phyloP scores from a whole-genome alignment of 2,329 filamentous ascomycete genomes.

The Talaromyces islandicus region DNA sequence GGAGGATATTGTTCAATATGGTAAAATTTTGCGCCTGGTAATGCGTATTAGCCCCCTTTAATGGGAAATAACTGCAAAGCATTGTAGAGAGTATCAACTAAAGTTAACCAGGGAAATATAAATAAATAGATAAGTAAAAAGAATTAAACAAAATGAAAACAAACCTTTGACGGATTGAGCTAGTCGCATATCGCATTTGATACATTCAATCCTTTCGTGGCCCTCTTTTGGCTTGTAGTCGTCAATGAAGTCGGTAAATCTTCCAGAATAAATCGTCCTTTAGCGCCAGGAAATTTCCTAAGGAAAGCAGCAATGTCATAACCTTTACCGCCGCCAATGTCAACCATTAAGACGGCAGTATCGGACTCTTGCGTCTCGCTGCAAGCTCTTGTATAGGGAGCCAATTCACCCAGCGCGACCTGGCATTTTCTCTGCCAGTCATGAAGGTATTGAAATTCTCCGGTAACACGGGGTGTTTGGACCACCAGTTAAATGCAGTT shows the following conservation, averaged over 20 bases:
- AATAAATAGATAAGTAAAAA: too few relatives aligned
- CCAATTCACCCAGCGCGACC: constrained; percentile 15
- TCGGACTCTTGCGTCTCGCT: constrained; percentile 4
- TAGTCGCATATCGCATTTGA: constrained; percentile 4
- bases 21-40: constrained; percentile 12
- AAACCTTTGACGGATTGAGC: constrained; percentile 8
- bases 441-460: constrained; percentile 19
- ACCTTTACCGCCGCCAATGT: constrained; percentile 25
- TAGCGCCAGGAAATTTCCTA: constrained; percentile 28
- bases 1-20: constrained; percentile 19
- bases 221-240: constrained; percentile 12
- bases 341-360: constrained; percentile 15
- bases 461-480: constrained; percentile 7
- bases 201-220: constrained; percentile 20
- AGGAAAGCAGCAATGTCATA: constrained; percentile 21
- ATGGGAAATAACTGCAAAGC: background rate
- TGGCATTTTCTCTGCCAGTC: constrained; percentile 12
- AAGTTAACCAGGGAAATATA: background rate
- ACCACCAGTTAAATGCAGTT: constrained; percentile 14
- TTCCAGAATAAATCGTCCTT: constrained; percentile 44
- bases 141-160: constrained; percentile 16
- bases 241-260: constrained; percentile 37
- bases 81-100: background rate
- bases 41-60: background rate
- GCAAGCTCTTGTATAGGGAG: constrained; percentile 18